Conservation (phyloP, 2,329 filamentous ascomycete genomes). For the Xylariales sp. region DNA sequence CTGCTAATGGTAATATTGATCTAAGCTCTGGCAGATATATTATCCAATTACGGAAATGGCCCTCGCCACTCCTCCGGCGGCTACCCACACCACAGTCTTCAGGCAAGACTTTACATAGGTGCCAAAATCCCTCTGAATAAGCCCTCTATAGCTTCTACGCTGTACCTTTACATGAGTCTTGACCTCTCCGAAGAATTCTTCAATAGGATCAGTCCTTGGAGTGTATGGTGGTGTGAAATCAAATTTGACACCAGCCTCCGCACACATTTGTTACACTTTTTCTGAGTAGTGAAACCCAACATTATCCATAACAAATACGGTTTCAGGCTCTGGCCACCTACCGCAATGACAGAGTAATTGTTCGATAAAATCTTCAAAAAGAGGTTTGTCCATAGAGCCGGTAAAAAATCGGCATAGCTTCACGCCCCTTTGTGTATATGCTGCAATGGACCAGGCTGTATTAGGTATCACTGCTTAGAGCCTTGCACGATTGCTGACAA, state of each 20-base stretch:
- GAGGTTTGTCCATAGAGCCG: slow-evolving; percentile 3
- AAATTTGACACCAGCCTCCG: slow-evolving; percentile 2
- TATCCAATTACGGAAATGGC: slow-evolving; percentile 8
- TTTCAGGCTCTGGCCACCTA: slow-evolving; percentile 3
- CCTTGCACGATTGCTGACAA: too few relatives aligned
- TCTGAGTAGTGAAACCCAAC: slow-evolving; percentile 7
- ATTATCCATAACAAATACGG: slow-evolving; percentile 6
- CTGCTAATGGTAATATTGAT: too few relatives aligned
- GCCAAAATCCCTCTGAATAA: slow-evolving; percentile 3
- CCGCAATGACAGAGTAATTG: slow-evolving; percentile 1
- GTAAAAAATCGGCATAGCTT: slow-evolving; percentile 5
- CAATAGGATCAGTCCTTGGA: slow-evolving; percentile 4
- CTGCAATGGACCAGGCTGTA: too few relatives aligned
- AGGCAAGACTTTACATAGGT: background rate
- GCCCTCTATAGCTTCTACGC: slow-evolving; percentile 2
- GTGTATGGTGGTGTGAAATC: slow-evolving; percentile 5
- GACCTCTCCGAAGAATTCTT: slow-evolving; percentile 7
- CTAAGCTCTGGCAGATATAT: too few relatives aligned
- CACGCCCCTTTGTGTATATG: slow-evolving; percentile 6
- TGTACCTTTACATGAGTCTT: slow-evolving; percentile 8
- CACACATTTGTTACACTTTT: slow-evolving; percentile 2
- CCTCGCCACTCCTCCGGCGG: slow-evolving; percentile 3
- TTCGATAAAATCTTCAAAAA: slow-evolving; percentile 5
- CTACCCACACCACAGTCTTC: slow-evolving; percentile 1
- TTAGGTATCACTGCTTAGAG: too few relatives aligned